These are phyloP conservation scores for Blastocladiella britannica DNA, from an alignment of 192 early-diverging fungal genomes.

Conservation along the genomic window DNA sequence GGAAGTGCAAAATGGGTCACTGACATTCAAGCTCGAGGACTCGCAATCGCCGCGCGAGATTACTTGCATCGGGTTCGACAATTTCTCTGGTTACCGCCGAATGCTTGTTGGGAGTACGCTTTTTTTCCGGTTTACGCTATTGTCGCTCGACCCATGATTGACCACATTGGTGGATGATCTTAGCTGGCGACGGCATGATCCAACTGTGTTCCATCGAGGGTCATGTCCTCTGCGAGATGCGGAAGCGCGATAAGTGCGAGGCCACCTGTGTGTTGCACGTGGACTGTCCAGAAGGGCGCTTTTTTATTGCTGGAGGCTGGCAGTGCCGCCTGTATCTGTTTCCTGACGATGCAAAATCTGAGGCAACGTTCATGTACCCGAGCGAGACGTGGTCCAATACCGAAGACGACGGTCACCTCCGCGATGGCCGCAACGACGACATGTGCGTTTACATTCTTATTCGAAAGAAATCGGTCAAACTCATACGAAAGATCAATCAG, in stretches of 20 bases:
- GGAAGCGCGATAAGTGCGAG: neutral
- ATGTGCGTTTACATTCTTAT: no score
- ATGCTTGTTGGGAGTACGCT: constrained; percentile 29
- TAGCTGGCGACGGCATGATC: neutral
- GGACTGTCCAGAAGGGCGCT: constrained; percentile 2
- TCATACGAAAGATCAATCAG: no score
- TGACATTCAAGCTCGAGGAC: constrained; percentile 22
- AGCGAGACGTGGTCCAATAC: neutral
- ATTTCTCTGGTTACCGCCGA: constrained; percentile 8
- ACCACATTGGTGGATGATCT: no score
- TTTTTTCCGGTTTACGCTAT: no score
- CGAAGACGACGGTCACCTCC: neutral
- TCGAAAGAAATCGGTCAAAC: no score
- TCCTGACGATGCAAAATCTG: neutral
- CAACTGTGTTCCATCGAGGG: neutral
- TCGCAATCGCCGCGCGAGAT: constrained; percentile 24
- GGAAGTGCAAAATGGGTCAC: constrained; percentile 19
- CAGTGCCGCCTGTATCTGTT: neutral
- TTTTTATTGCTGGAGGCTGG: neutral
- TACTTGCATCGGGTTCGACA: constrained; percentile 28
- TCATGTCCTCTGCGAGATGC: neutral
- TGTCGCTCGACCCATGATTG: no score
- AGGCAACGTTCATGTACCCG: constrained; percentile 3
- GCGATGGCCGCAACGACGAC: constrained; percentile 22
- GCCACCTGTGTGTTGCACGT: neutral